These are phyloP conservation scores for Laburnicola sp. DNA, from an alignment of 2,329 filamentous ascomycete genomes.

Conservation along the genomic window DNA sequence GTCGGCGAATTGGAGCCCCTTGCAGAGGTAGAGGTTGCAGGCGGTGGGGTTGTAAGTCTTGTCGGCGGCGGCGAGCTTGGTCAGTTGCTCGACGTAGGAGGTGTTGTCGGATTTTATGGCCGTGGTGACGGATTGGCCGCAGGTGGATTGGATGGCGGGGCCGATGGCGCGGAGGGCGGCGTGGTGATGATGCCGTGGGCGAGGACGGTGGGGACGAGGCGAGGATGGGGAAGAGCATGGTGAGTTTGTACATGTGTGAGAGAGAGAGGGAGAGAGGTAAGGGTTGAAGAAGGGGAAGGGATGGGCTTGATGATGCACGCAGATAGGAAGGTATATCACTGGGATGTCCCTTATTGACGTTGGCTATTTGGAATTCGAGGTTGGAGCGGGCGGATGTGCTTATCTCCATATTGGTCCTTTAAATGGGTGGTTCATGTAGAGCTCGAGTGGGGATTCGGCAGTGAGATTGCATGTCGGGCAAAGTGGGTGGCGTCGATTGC, in stretches of 20 bases:
- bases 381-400: no score
- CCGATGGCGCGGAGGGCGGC: constrained; percentile 27
- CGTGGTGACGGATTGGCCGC: constrained; percentile 21
- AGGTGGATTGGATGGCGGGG: constrained; percentile 18
- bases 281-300: no score
- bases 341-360: no score
- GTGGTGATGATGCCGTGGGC: constrained; percentile 28
- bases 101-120: constrained; percentile 29
- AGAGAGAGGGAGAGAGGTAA: neutral
- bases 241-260: neutral
- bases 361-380: no score
- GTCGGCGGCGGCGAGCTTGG: constrained; percentile 20
- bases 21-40: constrained; percentile 59
- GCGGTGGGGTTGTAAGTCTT: constrained; percentile 47
- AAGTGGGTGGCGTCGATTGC: no score
- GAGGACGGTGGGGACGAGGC: constrained; percentile 18
- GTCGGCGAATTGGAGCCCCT: constrained; percentile 60
- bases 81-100: constrained; percentile 29
- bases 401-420: no score
- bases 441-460: no score
- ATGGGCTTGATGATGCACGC: no score
- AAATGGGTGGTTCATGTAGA: no score
- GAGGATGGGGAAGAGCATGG: constrained; percentile 13
- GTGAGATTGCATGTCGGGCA: no score
- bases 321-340: no score